Evolutionary conservation across 2,329 filamentous ascomycete genomes (phyloP), one percentile per base, ranked within the genome.

Genomic region (Fusarium tuaranense): DNA sequence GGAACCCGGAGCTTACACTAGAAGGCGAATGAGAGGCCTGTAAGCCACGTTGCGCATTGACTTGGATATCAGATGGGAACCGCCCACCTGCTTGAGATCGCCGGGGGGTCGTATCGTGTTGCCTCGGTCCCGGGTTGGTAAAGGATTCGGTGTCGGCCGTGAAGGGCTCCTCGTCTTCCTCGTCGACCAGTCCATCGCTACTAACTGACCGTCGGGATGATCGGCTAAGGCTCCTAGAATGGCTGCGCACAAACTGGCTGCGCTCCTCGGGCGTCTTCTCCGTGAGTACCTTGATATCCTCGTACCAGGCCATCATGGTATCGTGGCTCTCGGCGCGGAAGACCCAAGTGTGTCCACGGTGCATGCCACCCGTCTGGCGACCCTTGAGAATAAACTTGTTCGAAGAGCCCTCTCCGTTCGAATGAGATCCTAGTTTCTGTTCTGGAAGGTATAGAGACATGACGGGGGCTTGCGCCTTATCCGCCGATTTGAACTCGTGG

Each of bases 301-400:
- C 93, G 82, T 95, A 98, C 90, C 97, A 99, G 55, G 95, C 95
- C 87, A 97, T 92, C 96, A 98, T 98, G 16, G 95, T 98, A 77
- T 98, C 96, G 82, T 97, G 88, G 76, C 89, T 92, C 78, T 93
- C 91, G 63, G 91, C 91, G 55, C 92, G 89, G 83, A 93, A 93
- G 25, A 93, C 91, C 92, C 92, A 93, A 3, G 90, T 92, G 77
- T 93, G 91, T 27, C 91, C 91, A 66, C 95, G 94, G 83, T 98
- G 97, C 91, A 98, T 94, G 5, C 93, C 87, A 63, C 97, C 96
- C 6, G 95, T 97, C 84, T 98, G 96, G 70, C 95, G 93, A 53
- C 97, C 97, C 84, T 98, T 99, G 79, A 99, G 92, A 83, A 98
- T 95, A 82, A 99, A 99, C 82, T 99, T 99, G 86, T 98, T 96